A percentile compares a stretch with the other conserved stretches of the same genome.
These are phyloP conservation scores for Lactarius quietus DNA, from an alignment of 768 basidiomycete species.

Conservation along the genomic window DNA sequence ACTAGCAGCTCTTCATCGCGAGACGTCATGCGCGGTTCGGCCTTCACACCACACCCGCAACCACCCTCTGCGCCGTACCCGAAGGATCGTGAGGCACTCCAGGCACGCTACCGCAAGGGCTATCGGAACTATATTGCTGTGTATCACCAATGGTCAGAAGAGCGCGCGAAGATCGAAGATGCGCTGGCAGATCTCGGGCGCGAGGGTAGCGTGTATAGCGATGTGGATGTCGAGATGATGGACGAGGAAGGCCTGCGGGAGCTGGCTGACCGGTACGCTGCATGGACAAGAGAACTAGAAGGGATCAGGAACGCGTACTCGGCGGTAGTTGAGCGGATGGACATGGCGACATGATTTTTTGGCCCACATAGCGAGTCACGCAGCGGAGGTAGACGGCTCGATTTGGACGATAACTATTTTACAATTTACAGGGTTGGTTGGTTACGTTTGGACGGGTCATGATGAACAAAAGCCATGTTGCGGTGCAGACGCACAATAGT, in stretches of 20 bases:
- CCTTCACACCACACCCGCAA: conserved; percentile 11
- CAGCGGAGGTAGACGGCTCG: neutral
- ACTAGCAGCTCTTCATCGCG: conserved; percentile 33
- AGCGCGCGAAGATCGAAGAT: conserved; percentile 52
- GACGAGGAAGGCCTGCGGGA: conserved; percentile 45
- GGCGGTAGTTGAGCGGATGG: conserved; percentile 28
- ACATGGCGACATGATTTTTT: conserved; percentile 10
- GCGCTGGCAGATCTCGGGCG: conserved; percentile 43
- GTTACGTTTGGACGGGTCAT: neutral
- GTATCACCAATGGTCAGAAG: conserved; percentile 45
- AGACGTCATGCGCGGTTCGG: conserved; percentile 26
- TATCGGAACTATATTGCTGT: conserved; percentile 51
- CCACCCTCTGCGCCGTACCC: conserved; percentile 35
- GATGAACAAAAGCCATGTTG: neutral
- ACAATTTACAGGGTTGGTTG: neutral
- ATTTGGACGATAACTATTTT: conserved; percentile 16
- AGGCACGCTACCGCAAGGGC: conserved; percentile 47
- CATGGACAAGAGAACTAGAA: conserved; percentile 51
- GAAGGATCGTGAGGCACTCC: conserved; percentile 49
- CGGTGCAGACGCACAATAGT: neutral
- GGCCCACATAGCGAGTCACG: neutral
- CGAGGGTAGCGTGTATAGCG: conserved; percentile 41
- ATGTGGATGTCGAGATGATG: conserved; percentile 48
- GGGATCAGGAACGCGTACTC: conserved; percentile 43
- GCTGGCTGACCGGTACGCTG: conserved; percentile 43